Percentiles rank a stretch among this genome's conserved stretches.
phyloP scores from a whole-genome alignment of 1,284 basidiomycete species.

The Leccinum laetum region DNA sequence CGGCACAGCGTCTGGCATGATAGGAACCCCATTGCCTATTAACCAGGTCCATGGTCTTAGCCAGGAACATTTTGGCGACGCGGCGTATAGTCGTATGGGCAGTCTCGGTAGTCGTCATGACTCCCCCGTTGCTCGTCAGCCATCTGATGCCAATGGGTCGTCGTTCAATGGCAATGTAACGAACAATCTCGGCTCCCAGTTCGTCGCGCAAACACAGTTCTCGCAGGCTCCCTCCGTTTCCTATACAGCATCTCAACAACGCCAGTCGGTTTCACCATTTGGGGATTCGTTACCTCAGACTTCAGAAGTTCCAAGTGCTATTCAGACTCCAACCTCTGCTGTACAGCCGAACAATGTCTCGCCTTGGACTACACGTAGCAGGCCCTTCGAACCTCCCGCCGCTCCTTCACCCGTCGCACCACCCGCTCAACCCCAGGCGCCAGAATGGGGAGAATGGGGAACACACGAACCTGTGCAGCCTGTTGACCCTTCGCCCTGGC shows the following conservation, averaged over 20 bases:
- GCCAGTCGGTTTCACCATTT: conserved; percentile 22
- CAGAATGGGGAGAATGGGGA: conserved; percentile 32
- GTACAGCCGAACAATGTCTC: conserved; percentile 21
- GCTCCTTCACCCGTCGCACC: conserved; percentile 23
- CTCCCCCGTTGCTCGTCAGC: conserved; percentile 22
- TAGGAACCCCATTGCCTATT: conserved; percentile 20
- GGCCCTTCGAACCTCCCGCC: conserved; percentile 26
- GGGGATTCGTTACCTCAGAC: conserved; percentile 23
- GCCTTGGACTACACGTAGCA: conserved; percentile 24
- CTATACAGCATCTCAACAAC: conserved; percentile 25
- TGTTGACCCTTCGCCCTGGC: conserved; percentile 54
- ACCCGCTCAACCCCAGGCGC: conserved; percentile 20
- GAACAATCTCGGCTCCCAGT: conserved; percentile 27
- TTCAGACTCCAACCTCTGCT: conserved; percentile 26
- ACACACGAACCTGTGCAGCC: conserved; percentile 17
- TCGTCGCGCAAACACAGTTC: conserved; percentile 18
- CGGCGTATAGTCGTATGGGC: conserved; percentile 23
- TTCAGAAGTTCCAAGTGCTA: conserved; percentile 17
- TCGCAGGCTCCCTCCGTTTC: conserved; percentile 32
- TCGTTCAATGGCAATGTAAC: conserved; percentile 17
- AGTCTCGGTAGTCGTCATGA: conserved; percentile 24
- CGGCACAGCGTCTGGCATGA: conserved; percentile 18
- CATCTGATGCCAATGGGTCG: conserved; percentile 25
- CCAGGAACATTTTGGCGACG: conserved; percentile 29
- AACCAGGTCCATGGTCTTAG: conserved; percentile 23